Conservation (phyloP, 352 stramenopile species). For the Elongisporangium anandrum region DNA sequence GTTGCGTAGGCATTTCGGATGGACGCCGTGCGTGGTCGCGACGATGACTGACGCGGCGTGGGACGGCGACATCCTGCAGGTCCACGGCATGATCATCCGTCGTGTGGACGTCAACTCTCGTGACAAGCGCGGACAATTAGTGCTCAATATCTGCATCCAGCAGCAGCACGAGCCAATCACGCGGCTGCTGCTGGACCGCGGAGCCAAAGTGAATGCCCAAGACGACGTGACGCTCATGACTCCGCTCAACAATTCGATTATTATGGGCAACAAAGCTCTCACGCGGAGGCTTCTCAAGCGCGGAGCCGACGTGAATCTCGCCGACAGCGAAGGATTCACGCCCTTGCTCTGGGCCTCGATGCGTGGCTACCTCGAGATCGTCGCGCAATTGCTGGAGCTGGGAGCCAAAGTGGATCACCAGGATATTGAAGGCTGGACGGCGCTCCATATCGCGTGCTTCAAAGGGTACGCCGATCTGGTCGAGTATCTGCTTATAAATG, state of each 20-base stretch:
- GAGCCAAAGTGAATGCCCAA: conserved; percentile 58
- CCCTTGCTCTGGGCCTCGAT: conserved; percentile 60
- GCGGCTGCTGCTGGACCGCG: conserved; percentile 63
- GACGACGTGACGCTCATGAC: conserved; percentile 50
- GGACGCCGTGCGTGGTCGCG: conserved; percentile 53
- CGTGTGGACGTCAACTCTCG: conserved; percentile 50
- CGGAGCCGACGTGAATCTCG: conserved; percentile 48
- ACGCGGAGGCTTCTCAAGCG: conserved; percentile 50
- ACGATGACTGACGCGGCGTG: conserved; percentile 64
- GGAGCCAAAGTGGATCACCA: conserved; percentile 57
- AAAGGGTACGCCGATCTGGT: conserved; percentile 67
- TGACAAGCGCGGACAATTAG: conserved; percentile 48
- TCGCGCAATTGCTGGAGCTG: conserved; percentile 55
- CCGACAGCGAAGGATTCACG: conserved; percentile 57
- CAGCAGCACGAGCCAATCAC: conserved; percentile 71
- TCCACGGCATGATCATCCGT: conserved; percentile 51
- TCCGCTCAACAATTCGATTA: conserved; percentile 67
- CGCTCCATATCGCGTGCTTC: conserved; percentile 70
- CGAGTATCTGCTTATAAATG: conserved; percentile 62
- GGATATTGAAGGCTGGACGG: conserved; percentile 60
- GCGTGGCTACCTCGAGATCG: conserved; percentile 71
- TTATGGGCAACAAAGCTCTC: conserved; percentile 83
- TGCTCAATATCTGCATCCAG: conserved; percentile 75
- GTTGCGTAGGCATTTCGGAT: conserved; percentile 59
- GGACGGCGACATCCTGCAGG: conserved; percentile 75